Conservation (phyloP, 257 asterid species). For the Echites panduratus region DNA sequence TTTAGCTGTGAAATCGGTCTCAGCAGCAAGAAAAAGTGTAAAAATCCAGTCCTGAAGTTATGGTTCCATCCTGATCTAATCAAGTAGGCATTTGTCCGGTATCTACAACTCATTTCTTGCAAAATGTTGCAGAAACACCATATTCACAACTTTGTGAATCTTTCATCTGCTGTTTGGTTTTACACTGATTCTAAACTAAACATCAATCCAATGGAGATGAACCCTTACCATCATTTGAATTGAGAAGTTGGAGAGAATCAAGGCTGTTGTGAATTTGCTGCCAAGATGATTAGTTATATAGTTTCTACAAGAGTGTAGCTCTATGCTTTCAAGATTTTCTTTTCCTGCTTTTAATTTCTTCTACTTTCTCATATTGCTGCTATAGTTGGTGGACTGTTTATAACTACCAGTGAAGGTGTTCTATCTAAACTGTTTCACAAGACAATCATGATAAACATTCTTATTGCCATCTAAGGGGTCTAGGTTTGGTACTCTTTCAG, state of each 20-base stretch:
- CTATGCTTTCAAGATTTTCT: slow-evolving; percentile 7
- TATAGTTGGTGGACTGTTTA: neutral
- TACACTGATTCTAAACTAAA: neutral
- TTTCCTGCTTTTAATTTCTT: slow-evolving; percentile 3
- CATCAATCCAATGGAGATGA: neutral
- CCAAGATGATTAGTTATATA: neutral
- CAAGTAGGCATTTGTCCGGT: neutral
- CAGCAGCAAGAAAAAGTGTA: neutral
- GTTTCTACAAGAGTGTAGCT: neutral
- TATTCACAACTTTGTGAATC: neutral
- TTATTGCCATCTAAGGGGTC: neutral
- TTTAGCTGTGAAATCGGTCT: neutral
- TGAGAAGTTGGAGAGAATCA: neutral
- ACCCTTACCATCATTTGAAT: neutral
- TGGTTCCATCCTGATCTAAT: neutral
- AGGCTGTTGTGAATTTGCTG: neutral
- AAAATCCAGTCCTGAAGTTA: neutral
- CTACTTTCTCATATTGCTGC: neutral
- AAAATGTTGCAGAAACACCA: neutral
- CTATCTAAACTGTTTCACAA: neutral
- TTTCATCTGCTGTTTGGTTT: neutral
- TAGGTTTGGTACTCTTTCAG: neutral
- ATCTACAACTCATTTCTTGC: neutral
- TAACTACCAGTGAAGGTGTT: neutral
- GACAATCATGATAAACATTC: neutral